Evolutionary conservation across 2,329 filamentous ascomycete species (phyloP).

Genomic region (Aspergillus sp.): DNA sequence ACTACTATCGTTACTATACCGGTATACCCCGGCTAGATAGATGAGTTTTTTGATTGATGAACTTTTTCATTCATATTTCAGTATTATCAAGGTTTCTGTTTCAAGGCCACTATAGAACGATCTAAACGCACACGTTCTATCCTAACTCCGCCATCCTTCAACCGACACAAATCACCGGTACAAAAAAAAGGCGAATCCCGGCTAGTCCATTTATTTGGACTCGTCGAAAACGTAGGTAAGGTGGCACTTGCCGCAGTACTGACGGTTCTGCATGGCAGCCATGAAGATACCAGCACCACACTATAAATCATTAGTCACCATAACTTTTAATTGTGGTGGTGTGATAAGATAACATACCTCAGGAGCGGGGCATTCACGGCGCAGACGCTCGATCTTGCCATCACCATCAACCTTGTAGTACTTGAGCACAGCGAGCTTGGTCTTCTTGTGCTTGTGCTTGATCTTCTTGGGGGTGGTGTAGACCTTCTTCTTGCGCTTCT

Average conservation of each 20-base stretch:
- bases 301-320: conserved; percentile 46
- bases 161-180: conserved; percentile 17
- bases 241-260: conserved; percentile 83
- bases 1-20: conserved; percentile 9
- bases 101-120: conserved; percentile 15
- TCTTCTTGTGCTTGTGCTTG: conserved; percentile 99
- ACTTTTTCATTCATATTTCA: conserved; percentile 10
- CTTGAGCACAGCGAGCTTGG: conserved; percentile 99
- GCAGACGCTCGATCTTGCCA: conserved; percentile 99
- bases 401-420: conserved; percentile 99
- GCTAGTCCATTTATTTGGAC: conserved; percentile 50
- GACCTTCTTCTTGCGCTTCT: conserved; percentile 99
- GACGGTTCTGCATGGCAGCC: conserved; percentile 99
- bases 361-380: conserved; percentile 93
- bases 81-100: conserved; percentile 12
- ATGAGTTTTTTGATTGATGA: conserved; percentile 14
- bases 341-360: conserved; percentile 61
- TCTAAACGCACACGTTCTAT: conserved; percentile 19
- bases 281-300: conserved; percentile 99
- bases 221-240: conserved; percentile 72
- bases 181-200: conserved; percentile 14
- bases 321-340: not conserved
- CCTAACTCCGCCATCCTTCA: conserved; percentile 12
- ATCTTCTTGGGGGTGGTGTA: conserved; percentile 99
- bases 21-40: conserved; percentile 4